A percentile compares a stretch with the other conserved stretches of the same genome.
These are phyloP conservation scores for Chaetomium olivaceum DNA, from an alignment of 2,329 filamentous ascomycete genomes.

Conservation along the genomic window DNA sequence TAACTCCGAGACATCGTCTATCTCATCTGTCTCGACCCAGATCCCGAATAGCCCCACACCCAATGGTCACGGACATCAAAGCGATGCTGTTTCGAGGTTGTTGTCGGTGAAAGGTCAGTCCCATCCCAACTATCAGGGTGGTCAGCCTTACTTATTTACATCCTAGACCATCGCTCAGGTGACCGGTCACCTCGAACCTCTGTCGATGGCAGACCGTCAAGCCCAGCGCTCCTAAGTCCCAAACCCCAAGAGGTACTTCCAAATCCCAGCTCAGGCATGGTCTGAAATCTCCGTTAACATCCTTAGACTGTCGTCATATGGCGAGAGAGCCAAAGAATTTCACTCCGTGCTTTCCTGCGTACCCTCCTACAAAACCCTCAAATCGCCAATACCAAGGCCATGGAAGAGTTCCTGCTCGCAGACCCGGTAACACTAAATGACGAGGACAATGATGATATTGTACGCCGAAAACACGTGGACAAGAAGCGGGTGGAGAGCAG, in stretches of 20 bases:
- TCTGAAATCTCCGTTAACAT: constrained; percentile 1
- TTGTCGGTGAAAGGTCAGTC: constrained; percentile 47
- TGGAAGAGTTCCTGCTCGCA: constrained; percentile 77
- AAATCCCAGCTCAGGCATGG: background rate
- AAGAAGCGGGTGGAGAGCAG: constrained; percentile 90
- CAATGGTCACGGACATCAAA: constrained; percentile 28
- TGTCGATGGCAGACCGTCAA: constrained; percentile 44
- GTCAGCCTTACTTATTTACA: background rate
- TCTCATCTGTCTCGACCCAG: constrained; percentile 77
- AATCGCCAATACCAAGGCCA: constrained; percentile 77
- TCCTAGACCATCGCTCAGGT: constrained; percentile 39
- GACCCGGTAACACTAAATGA: constrained; percentile 74
- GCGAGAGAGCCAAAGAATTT: constrained; percentile 88
- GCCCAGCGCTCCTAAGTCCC: constrained; percentile 37
- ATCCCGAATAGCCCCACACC: constrained; percentile 44
- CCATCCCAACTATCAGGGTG: background rate
- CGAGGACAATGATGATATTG: constrained; percentile 81
- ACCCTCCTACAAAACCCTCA: constrained; percentile 81
- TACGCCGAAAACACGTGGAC: constrained; percentile 77
- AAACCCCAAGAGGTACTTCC: constrained; percentile 32
- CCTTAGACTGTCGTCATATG: constrained; percentile 59
- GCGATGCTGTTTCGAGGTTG: constrained; percentile 40
- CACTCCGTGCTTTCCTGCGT: constrained; percentile 85
- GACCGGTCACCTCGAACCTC: constrained; percentile 47
- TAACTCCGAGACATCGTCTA: constrained; percentile 75